These are phyloP conservation scores for Fraxinus baroniana DNA, from an alignment of 305 asterid species.

Conservation along the genomic window DNA sequence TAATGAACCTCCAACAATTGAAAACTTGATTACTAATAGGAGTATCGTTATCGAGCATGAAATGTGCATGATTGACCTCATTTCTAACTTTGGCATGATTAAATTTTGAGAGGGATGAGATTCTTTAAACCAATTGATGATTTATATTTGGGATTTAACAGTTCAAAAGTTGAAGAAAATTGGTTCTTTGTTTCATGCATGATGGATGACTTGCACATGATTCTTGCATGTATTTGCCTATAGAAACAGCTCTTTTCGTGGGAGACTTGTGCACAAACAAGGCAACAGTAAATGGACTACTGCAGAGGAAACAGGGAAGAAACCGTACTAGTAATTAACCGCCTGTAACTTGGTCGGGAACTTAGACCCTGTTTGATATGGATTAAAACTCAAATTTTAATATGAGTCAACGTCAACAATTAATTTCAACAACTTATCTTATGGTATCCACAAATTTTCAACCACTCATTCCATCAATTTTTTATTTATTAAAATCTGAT, in stretches of 20 bases:
- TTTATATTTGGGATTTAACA: neutral
- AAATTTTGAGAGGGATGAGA: neutral
- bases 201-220: conserved; percentile 34
- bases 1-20: neutral
- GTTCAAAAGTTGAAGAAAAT: neutral
- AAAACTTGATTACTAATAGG: neutral
- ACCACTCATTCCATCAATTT: no score
- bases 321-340: neutral
- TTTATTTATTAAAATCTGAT: no score
- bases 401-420: no score
- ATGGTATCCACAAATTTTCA: no score
- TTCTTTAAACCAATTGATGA: neutral
- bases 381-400: neutral
- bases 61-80: conserved; percentile 4
- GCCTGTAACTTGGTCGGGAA: neutral
- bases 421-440: no score
- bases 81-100: conserved; percentile 2
- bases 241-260: conserved; percentile 22
- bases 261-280: neutral
- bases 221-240: conserved; percentile 31
- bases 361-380: neutral
- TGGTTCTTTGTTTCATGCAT: conserved; percentile 22
- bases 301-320: neutral
- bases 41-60: neutral
- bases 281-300: neutral